Percentiles rank a stretch among this genome's conserved stretches.
These are phyloP conservation scores for Cucumis hystrix DNA, from an alignment of 306 rosid species.

Conservation along the genomic window DNA sequence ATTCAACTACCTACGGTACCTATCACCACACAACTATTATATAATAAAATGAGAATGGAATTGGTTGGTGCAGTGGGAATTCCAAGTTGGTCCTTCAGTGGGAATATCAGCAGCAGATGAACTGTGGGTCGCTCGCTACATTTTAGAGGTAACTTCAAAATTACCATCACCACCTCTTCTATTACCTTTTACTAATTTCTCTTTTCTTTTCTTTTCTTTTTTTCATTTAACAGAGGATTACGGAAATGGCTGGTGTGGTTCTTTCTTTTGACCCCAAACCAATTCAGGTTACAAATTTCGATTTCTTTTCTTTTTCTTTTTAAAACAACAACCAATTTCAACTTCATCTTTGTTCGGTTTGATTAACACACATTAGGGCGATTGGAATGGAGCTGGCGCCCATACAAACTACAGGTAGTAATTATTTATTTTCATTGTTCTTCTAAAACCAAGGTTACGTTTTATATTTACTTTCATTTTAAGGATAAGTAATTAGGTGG, in stretches of 20 bases:
- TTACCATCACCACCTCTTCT: background rate
- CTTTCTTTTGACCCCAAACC: constrained; percentile 62
- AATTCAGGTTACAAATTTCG: constrained; percentile 24
- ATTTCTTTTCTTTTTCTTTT: background rate
- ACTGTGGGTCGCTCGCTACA: constrained; percentile 48
- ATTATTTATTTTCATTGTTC: background rate
- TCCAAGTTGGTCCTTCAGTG: constrained; percentile 55
- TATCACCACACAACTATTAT: no score
- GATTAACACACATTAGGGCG: constrained; percentile 27
- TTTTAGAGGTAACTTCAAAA: constrained; percentile 32
- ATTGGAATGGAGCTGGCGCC: constrained; percentile 80
- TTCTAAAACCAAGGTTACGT: background rate
- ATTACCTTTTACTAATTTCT: background rate
- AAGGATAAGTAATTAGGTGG: no score
- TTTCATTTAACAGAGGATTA: constrained; percentile 32
- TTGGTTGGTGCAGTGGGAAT: constrained; percentile 34
- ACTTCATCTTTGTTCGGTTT: background rate
- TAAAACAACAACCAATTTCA: background rate
- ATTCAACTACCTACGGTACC: no score
- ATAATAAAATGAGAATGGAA: background rate
- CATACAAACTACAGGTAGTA: constrained; percentile 55
- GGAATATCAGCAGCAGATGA: constrained; percentile 64
- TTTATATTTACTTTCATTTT: no score
- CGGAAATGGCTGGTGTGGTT: constrained; percentile 46
- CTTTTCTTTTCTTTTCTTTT: background rate